A percentile compares a stretch with the other conserved stretches of the same genome.
These are phyloP conservation scores for Aechmea fasciata DNA, from an alignment of 176 grass and related monocot species.

Conservation along the genomic window DNA sequence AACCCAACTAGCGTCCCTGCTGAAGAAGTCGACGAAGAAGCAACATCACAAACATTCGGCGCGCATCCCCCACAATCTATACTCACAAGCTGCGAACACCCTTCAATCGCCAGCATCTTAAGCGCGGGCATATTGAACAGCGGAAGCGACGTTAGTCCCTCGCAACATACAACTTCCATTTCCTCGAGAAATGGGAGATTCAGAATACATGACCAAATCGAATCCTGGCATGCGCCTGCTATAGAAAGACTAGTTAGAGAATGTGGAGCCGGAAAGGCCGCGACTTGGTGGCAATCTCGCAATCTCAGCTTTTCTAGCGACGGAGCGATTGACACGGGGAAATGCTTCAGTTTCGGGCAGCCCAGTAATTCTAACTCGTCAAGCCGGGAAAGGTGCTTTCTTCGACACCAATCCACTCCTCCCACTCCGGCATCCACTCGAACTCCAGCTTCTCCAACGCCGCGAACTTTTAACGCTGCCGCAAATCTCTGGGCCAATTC, in stretches of 20 bases:
- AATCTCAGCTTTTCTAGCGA: background rate
- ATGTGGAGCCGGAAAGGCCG: background rate
- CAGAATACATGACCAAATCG: background rate
- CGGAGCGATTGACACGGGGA: background rate
- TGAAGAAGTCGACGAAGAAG: slow-evolving; percentile 4
- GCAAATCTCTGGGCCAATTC: slow-evolving; percentile 25
- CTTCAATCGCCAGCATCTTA: background rate
- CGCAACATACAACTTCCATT: background rate
- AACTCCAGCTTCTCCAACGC: slow-evolving; percentile 34
- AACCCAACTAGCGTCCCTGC: background rate
- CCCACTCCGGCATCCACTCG: slow-evolving; percentile 29
- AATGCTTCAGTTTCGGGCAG: background rate
- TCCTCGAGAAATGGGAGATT: background rate
- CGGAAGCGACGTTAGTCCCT: background rate
- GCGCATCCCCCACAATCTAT: background rate
- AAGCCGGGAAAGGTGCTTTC: slow-evolving; percentile 26
- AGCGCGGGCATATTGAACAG: slow-evolving; percentile 2
- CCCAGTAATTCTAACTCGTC: background rate
- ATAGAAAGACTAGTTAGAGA: background rate
- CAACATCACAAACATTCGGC: background rate
- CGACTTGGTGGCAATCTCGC: background rate
- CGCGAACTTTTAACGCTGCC: slow-evolving; percentile 19
- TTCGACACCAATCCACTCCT: slow-evolving; percentile 32
- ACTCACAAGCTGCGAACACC: background rate
- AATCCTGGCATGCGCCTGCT: background rate